A percentile compares a stretch with the other conserved stretches of the same genome.
Conservation (phyloP, 345 rosid genomes). For the Erucastrum elatum region DNA sequence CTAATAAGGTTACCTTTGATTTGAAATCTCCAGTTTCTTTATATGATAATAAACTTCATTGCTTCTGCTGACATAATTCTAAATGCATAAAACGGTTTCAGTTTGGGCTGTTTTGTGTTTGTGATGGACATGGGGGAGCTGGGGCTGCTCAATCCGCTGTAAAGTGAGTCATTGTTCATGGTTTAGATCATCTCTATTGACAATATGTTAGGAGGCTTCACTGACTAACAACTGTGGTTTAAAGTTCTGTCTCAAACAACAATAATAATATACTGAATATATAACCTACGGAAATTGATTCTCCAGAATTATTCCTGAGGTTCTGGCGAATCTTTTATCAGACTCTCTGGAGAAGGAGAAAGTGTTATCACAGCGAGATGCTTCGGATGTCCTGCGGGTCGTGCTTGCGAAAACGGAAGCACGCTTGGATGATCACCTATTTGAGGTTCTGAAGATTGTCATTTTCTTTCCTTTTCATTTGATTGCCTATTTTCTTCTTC, state of each 20-base stretch:
- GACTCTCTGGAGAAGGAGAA: slow-evolving; percentile 66
- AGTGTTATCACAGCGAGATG: slow-evolving; percentile 70
- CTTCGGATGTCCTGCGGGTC: slow-evolving; percentile 75
- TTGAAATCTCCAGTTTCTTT: slow-evolving; percentile 26
- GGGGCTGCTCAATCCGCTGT: slow-evolving; percentile 82
- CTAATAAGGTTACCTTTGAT: slow-evolving; percentile 59
- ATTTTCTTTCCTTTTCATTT: slow-evolving; percentile 7
- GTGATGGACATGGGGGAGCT: slow-evolving; percentile 96
- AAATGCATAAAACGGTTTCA: slow-evolving; percentile 39
- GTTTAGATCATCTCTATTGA: background rate
- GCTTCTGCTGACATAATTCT: slow-evolving; percentile 19
- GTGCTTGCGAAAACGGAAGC: slow-evolving; percentile 82
- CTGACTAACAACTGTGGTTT: slow-evolving; percentile 19
- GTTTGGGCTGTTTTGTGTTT: slow-evolving; percentile 94
- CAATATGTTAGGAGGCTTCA: slow-evolving; percentile 16
- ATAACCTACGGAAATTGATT: background rate
- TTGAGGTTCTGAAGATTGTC: slow-evolving; percentile 64
- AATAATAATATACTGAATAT: slow-evolving; percentile 2
- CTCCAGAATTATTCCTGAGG: slow-evolving; percentile 80
- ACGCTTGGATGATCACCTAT: slow-evolving; percentile 59
- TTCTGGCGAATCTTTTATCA: slow-evolving; percentile 65
- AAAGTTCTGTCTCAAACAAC: slow-evolving; percentile 16
- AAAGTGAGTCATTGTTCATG: slow-evolving; percentile 62
- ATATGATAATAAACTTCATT: slow-evolving; percentile 22
- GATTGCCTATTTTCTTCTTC: slow-evolving; percentile 21